Evolutionary conservation across 2,329 filamentous ascomycete species (phyloP).

Genomic region (Cryphonectria radicalis): DNA sequence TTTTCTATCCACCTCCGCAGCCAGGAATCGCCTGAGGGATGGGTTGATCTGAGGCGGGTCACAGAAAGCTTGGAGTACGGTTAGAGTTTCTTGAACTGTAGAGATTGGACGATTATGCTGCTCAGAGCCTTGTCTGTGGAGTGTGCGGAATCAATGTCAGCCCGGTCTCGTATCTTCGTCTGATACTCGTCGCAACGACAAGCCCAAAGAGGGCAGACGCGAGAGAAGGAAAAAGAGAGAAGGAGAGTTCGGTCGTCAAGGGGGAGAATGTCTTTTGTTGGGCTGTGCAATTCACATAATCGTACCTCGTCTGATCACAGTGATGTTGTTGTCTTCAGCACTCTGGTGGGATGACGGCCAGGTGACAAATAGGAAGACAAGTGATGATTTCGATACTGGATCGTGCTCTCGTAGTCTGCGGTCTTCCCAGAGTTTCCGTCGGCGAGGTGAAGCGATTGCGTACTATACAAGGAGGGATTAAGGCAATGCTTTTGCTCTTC

Average conservation of each 20-base stretch:
- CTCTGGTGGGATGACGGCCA: slow-evolving; percentile 9
- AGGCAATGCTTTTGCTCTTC: slow-evolving; percentile 29
- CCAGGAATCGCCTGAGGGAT: not conserved
- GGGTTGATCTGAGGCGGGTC: slow-evolving; percentile 17
- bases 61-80: slow-evolving; percentile 10
- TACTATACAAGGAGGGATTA: slow-evolving; percentile 29
- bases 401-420: slow-evolving; percentile 15
- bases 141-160: slow-evolving; percentile 20
- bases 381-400: slow-evolving; percentile 4
- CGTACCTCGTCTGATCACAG: slow-evolving; percentile 16
- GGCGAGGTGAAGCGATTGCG: slow-evolving; percentile 27
- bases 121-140: slow-evolving; percentile 21
- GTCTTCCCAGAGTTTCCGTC: slow-evolving; percentile 22
- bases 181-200: slow-evolving; percentile 20
- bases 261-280: slow-evolving; percentile 4
- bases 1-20: slow-evolving; percentile 8
- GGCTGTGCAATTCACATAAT: not conserved
- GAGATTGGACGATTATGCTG: slow-evolving; percentile 28
- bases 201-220: slow-evolving; percentile 23
- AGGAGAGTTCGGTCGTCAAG: slow-evolving; percentile 16
- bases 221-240: slow-evolving; percentile 26
- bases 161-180: slow-evolving; percentile 35
- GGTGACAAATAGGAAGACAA: slow-evolving; percentile 9
- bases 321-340: slow-evolving; percentile 5
- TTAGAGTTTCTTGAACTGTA: slow-evolving; percentile 16